phyloP scores from a whole-genome alignment of 495 filamentous ascomycete species.

The Xylaria grammica region DNA sequence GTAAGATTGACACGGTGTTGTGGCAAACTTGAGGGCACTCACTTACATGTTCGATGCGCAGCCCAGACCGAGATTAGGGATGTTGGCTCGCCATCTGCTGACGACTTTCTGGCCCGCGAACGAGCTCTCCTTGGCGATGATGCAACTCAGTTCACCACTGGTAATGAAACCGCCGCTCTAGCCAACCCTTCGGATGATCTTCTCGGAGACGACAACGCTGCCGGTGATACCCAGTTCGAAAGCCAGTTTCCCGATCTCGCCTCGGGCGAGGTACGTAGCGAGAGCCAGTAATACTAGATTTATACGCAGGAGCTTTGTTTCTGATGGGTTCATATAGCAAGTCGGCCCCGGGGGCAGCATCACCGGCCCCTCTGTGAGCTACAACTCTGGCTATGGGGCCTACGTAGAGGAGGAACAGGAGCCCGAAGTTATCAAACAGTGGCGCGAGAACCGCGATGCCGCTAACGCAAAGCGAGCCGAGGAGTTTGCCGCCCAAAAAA shows the following conservation, averaged over 20 bases:
- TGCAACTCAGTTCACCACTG: constrained; percentile 84
- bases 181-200: constrained; percentile 72
- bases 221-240: constrained; percentile 76
- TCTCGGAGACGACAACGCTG: constrained; percentile 64
- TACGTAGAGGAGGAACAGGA: constrained; percentile 73
- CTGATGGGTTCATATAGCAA: constrained; percentile 53
- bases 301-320: not conserved
- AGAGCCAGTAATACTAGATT: not conserved
- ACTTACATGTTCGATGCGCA: constrained; percentile 23
- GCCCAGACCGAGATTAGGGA: constrained; percentile 54
- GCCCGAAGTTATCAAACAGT: constrained; percentile 84
- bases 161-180: constrained; percentile 69
- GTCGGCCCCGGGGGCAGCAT: constrained; percentile 88
- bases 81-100: constrained; percentile 53
- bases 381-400: constrained; percentile 67
- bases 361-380: constrained; percentile 74
- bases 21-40: not conserved
- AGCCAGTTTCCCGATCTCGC: constrained; percentile 86
- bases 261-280: constrained; percentile 72
- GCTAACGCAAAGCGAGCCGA: constrained; percentile 77
- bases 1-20: constrained; percentile 41
- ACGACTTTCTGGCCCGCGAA: constrained; percentile 90
- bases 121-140: constrained; percentile 89
- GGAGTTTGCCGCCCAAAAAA: constrained; percentile 76
- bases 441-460: constrained; percentile 87